Evolutionary conservation across 2,329 filamentous ascomycete species (phyloP).

Genomic region (Diplodia corticola): DNA sequence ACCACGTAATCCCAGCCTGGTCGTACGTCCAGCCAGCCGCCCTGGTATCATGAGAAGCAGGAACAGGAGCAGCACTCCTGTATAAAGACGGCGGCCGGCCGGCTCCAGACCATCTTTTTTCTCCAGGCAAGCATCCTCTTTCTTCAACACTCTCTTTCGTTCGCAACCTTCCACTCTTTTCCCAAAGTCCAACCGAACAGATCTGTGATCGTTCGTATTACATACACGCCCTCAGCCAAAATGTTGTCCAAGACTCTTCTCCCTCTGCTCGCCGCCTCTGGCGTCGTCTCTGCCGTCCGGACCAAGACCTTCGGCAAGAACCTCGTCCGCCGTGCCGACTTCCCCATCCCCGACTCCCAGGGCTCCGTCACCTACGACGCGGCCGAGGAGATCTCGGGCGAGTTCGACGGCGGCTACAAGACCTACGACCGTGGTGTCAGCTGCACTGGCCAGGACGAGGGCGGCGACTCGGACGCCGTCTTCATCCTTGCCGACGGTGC

Average conservation of each 20-base stretch:
- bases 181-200: constrained; percentile 3
- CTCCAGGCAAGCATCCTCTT: constrained; percentile 14
- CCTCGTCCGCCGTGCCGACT: constrained; percentile 23
- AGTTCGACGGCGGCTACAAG: constrained; percentile 22
- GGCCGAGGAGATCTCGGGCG: constrained; percentile 19
- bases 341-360: constrained; percentile 22
- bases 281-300: constrained; percentile 17
- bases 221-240: neutral
- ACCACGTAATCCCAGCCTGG: constrained; percentile 8
- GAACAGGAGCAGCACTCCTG: neutral
- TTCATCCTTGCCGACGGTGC: constrained; percentile 55
- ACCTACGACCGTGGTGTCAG: constrained; percentile 22
- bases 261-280: constrained; percentile 13
- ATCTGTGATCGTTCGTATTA: constrained; percentile 23
- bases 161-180: constrained; percentile 18
- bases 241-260: constrained; percentile 22
- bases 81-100: constrained; percentile 7
- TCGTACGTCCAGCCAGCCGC: neutral
- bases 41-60: constrained; percentile 15
- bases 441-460: constrained; percentile 44
- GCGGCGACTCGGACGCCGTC: constrained; percentile 50
- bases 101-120: neutral
- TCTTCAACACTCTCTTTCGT: constrained; percentile 13
- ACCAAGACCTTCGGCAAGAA: constrained; percentile 11
- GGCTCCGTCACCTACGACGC: constrained; percentile 22